These are phyloP conservation scores for Ophiostoma angusticollis DNA, from an alignment of 2,329 filamentous ascomycete species.

Conservation along the genomic window DNA sequence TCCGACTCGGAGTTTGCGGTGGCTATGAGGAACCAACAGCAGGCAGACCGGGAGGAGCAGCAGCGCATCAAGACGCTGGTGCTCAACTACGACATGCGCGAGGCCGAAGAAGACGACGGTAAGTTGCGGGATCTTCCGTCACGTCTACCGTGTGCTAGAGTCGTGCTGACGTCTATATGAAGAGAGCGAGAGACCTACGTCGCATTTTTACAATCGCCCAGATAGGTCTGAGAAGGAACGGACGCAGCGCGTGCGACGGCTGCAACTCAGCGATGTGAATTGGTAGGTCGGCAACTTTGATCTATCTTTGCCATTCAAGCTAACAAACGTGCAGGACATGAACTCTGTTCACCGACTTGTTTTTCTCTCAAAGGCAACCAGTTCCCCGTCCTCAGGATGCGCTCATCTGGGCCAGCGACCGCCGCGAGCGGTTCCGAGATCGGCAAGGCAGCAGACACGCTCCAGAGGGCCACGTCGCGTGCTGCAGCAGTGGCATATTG, in stretches of 20 bases:
- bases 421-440: no score
- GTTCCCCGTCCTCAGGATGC: no score
- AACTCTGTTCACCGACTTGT: no score
- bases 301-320: not conserved
- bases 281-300: conserved; percentile 49
- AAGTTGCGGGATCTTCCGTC: conserved; percentile 29
- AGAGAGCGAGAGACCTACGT: conserved; percentile 37
- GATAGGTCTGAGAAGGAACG: conserved; percentile 50
- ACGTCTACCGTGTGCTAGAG: no score
- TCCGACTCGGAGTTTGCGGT: conserved; percentile 90
- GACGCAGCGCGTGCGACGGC: conserved; percentile 71
- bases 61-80: conserved; percentile 97
- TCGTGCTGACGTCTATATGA: no score
- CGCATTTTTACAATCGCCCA: conserved; percentile 40
- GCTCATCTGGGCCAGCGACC: no score
- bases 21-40: conserved; percentile 90
- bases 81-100: conserved; percentile 86
- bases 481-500: no score
- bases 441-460: no score
- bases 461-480: no score
- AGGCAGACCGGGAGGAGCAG: conserved; percentile 90
- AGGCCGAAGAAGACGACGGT: conserved; percentile 72
- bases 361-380: no score
- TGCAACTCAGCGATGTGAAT: conserved; percentile 93
- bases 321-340: no score